A percentile compares a stretch with the other conserved stretches of the same genome.
These are phyloP conservation scores for Xylaria sp. DNA, from an alignment of 2,329 filamentous ascomycete genomes.

Conservation along the genomic window DNA sequence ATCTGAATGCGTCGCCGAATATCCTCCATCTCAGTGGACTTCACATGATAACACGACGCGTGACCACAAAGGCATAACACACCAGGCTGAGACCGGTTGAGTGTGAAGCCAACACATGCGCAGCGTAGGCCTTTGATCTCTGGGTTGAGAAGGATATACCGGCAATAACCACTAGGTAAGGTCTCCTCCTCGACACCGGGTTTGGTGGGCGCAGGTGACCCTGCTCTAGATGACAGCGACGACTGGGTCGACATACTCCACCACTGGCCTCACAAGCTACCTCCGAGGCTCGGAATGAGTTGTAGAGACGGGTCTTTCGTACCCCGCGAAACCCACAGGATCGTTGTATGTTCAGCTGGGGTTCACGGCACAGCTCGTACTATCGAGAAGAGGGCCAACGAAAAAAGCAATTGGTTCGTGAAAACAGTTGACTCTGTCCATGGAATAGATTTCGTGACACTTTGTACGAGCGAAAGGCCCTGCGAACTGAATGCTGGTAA, in stretches of 20 bases:
- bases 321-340: not conserved
- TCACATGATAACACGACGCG: slow-evolving; percentile 54
- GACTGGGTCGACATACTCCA: slow-evolving; percentile 25
- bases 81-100: slow-evolving; percentile 49
- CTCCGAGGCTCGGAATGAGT: not conserved
- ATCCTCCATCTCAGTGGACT: slow-evolving; percentile 44
- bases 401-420: slow-evolving; percentile 21
- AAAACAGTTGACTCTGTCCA: slow-evolving; percentile 28
- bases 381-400: slow-evolving; percentile 28
- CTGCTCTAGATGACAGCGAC: slow-evolving; percentile 28
- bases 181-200: slow-evolving; percentile 38
- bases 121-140: slow-evolving; percentile 55
- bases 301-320: not conserved
- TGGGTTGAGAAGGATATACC: slow-evolving; percentile 53
- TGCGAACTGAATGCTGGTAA: slow-evolving; percentile 4
- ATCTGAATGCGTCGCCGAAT: slow-evolving; percentile 42
- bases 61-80: slow-evolving; percentile 56
- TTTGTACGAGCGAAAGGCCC: slow-evolving; percentile 13
- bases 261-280: slow-evolving; percentile 7
- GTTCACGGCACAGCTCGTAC: slow-evolving; percentile 22
- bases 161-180: slow-evolving; percentile 54
- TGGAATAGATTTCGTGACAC: slow-evolving; percentile 26
- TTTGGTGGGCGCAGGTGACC: slow-evolving; percentile 18
- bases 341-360: slow-evolving; percentile 8
- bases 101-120: slow-evolving; percentile 52